phyloP scores from a whole-genome alignment of 768 basidiomycete species.

The Amanita fuliginea region DNA sequence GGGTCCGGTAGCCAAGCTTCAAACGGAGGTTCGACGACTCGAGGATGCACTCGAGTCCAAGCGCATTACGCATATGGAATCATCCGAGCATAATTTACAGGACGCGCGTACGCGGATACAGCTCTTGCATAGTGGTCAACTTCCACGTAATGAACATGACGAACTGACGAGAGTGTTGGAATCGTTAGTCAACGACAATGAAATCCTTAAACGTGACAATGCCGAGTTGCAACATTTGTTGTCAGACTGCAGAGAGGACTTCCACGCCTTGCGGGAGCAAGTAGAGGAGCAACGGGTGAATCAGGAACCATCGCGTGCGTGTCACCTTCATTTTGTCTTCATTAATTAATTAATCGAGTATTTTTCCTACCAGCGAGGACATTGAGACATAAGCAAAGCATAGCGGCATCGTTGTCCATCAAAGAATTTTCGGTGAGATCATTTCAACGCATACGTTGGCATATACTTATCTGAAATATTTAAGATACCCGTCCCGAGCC shows the following conservation, averaged over 20 bases:
- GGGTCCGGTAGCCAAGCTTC: conserved; percentile 45
- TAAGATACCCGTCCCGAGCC: conserved; percentile 10
- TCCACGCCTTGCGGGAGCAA: conserved; percentile 59
- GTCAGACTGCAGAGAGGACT: conserved; percentile 67
- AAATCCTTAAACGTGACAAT: conserved; percentile 71
- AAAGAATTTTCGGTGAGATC: conserved; percentile 3
- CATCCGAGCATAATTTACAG: conserved; percentile 54
- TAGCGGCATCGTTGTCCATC: not conserved
- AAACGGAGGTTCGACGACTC: conserved; percentile 52
- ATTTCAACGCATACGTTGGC: not conserved
- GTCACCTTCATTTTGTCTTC: not conserved
- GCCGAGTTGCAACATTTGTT: conserved; percentile 68
- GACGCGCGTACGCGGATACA: conserved; percentile 58
- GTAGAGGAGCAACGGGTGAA: conserved; percentile 59
- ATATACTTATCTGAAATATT: not conserved
- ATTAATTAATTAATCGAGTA: not conserved
- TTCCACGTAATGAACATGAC: conserved; percentile 29
- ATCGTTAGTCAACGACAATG: conserved; percentile 80
- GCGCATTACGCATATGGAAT: conserved; percentile 47
- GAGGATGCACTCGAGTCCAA: conserved; percentile 54
- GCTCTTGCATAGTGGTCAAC: conserved; percentile 3
- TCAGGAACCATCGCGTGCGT: not conserved
- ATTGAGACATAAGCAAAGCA: conserved; percentile 16
- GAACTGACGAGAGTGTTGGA: conserved; percentile 67
- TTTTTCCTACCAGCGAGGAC: not conserved